Conservation (phyloP, 2,329 filamentous ascomycete genomes). For the Colletotrichum lini region DNA sequence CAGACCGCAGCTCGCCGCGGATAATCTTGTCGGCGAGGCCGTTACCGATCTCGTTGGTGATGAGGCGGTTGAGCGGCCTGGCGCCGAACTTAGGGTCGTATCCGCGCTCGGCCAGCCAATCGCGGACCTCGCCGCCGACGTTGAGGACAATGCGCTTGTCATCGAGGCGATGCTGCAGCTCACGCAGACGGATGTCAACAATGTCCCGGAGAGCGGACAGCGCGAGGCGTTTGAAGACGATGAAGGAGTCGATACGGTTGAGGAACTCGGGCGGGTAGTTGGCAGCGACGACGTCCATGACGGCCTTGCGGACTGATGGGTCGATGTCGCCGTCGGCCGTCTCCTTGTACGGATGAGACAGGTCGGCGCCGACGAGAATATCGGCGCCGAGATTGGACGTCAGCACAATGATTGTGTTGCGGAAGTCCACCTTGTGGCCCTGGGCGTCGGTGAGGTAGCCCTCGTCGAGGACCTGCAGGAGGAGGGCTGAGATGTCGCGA, state of each 20-base stretch:
- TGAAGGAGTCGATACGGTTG: constrained; percentile 97
- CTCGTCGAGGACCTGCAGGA: constrained; percentile 95
- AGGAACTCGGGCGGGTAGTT: constrained; percentile 92
- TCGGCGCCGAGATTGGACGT: constrained; percentile 96
- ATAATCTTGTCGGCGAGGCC: constrained; percentile 93
- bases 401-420: constrained; percentile 95
- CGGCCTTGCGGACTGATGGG: constrained; percentile 79
- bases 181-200: constrained; percentile 89
- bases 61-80: constrained; percentile 89
- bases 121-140: constrained; percentile 79
- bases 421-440: constrained; percentile 96
- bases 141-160: constrained; percentile 86
- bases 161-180: constrained; percentile 86
- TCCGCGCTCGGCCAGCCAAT: constrained; percentile 90
- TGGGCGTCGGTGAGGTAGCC: constrained; percentile 96
- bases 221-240: constrained; percentile 92
- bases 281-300: constrained; percentile 88
- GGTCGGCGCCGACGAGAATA: constrained; percentile 85
- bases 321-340: constrained; percentile 78
- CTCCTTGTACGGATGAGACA: constrained; percentile 74
- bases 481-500: constrained; percentile 90
- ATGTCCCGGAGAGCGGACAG: constrained; percentile 87
- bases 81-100: constrained; percentile 95
- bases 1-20: constrained; percentile 82
- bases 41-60: constrained; percentile 91